These are phyloP conservation scores for Boletus rubroflammeus DNA, from an alignment of 768 basidiomycete species.

Conservation along the genomic window DNA sequence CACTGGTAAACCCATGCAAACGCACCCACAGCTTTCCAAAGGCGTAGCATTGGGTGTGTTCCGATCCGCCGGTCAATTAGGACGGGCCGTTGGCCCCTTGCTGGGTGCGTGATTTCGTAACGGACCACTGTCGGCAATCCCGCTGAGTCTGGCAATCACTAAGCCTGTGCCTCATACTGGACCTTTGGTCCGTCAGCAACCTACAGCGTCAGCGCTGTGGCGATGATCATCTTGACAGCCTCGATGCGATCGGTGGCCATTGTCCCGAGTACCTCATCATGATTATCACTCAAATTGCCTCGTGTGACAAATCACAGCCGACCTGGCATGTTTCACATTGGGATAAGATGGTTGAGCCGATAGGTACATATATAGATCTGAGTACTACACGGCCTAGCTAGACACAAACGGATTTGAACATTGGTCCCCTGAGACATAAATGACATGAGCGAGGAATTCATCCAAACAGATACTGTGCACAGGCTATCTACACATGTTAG, in stretches of 20 bases:
- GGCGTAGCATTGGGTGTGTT: conserved; percentile 83
- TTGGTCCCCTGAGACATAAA: conserved; percentile 3
- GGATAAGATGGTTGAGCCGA: background rate
- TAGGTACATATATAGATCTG: background rate
- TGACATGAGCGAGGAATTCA: conserved; percentile 9
- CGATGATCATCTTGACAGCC: conserved; percentile 58
- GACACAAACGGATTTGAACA: background rate
- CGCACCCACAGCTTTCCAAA: conserved; percentile 71
- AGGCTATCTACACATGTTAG: conserved; percentile 22
- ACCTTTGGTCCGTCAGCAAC: conserved; percentile 79
- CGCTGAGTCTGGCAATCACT: conserved; percentile 10
- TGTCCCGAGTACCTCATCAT: conserved; percentile 3
- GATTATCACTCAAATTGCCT: conserved; percentile 9
- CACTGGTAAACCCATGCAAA: conserved; percentile 51
- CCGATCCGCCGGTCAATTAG: conserved; percentile 91
- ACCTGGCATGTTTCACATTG: conserved; percentile 3
- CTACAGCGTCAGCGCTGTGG: conserved; percentile 60
- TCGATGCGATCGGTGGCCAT: conserved; percentile 51
- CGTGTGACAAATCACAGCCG: background rate
- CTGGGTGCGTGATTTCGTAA: conserved; percentile 52
- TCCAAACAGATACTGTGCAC: conserved; percentile 17
- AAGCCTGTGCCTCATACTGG: conserved; percentile 88
- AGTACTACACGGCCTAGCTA: background rate
- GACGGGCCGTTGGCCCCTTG: conserved; percentile 87
- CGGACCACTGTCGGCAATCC: background rate